Percentiles rank a stretch among this genome's conserved stretches.
Conservation (phyloP, 23 red algal genomes). For the Gracilaria gracilis region DNA sequence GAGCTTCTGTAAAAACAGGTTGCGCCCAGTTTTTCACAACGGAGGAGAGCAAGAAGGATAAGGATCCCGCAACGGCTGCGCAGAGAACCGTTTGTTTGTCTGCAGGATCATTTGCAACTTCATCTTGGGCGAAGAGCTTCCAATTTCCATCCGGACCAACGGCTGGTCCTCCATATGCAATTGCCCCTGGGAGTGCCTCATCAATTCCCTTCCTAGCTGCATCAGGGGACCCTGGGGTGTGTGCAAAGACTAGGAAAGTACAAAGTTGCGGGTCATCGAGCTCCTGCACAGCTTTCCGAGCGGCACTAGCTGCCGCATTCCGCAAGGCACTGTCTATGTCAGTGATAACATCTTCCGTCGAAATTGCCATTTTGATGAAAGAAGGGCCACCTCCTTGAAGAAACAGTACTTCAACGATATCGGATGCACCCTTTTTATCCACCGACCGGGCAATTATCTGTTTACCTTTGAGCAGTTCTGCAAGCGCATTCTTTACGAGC, state of each 20-base stretch:
- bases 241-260: conserved; percentile 71
- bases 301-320: conserved; percentile 1
- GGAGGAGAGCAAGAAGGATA: conserved; percentile 66
- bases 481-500: not conserved
- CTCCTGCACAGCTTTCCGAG: not conserved
- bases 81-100: conserved; percentile 40
- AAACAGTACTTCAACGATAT: conserved; percentile 61
- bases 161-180: conserved; percentile 73
- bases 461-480: not conserved
- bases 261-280: not conserved
- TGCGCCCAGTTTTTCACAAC: conserved; percentile 86
- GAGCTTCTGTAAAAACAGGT: conserved; percentile 59
- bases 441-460: conserved; percentile 51
- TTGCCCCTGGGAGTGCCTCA: conserved; percentile 31
- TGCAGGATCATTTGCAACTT: not conserved
- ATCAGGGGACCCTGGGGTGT: conserved; percentile 14
- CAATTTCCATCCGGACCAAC: conserved; percentile 10
- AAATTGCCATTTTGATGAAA: conserved; percentile 12
- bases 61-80: conserved; percentile 43
- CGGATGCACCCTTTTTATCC: conserved; percentile 70
- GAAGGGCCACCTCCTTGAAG: conserved; percentile 23
- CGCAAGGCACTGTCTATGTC: conserved; percentile 15
- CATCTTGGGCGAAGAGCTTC: not conserved
- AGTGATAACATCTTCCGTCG: not conserved
- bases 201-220: conserved; percentile 54